Percentiles rank a stretch among this genome's conserved stretches.
phyloP scores from a whole-genome alignment of 495 filamentous ascomycete species.

The Pyrenula massariospora region DNA sequence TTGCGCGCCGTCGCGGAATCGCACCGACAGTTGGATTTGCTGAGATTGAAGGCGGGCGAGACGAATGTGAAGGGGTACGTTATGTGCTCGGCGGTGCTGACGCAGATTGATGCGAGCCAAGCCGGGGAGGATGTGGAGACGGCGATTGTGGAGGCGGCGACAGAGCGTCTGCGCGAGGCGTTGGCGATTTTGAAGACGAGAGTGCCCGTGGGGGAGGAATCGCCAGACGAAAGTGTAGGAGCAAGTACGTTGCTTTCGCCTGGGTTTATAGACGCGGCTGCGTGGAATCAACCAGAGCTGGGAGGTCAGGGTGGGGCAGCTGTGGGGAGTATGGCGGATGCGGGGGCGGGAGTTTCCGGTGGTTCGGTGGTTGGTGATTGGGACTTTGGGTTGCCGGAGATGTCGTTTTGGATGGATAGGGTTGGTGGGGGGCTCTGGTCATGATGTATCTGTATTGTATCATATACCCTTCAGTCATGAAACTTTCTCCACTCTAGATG shows the following conservation, averaged over 20 bases:
- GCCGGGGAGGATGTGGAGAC: neutral
- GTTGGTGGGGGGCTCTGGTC: neutral
- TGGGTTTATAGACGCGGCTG: neutral
- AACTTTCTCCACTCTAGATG: too few species aligned
- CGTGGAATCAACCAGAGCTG: neutral
- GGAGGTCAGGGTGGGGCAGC: neutral
- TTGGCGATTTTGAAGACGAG: neutral
- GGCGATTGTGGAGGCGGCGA: neutral
- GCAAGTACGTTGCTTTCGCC: too few species aligned
- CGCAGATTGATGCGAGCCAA: conserved; percentile 13
- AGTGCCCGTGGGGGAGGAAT: neutral
- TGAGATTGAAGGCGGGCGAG: conserved; percentile 24
- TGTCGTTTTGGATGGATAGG: neutral
- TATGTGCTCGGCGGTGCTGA: conserved; percentile 24
- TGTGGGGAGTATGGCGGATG: too few species aligned
- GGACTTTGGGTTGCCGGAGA: neutral
- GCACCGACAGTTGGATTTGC: conserved; percentile 10
- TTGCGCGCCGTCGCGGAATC: conserved; percentile 8
- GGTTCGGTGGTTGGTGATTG: too few species aligned
- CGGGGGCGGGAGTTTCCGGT: too few species aligned
- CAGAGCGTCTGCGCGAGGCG: neutral
- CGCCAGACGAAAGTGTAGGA: too few species aligned
- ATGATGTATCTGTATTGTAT: too few species aligned
- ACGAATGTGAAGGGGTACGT: conserved; percentile 27
- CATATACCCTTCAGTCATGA: too few species aligned